Evolutionary conservation across 495 filamentous ascomycete genomes (phyloP), one percentile per base, ranked within the genome.

Genomic region (Aspergillus steynii): DNA sequence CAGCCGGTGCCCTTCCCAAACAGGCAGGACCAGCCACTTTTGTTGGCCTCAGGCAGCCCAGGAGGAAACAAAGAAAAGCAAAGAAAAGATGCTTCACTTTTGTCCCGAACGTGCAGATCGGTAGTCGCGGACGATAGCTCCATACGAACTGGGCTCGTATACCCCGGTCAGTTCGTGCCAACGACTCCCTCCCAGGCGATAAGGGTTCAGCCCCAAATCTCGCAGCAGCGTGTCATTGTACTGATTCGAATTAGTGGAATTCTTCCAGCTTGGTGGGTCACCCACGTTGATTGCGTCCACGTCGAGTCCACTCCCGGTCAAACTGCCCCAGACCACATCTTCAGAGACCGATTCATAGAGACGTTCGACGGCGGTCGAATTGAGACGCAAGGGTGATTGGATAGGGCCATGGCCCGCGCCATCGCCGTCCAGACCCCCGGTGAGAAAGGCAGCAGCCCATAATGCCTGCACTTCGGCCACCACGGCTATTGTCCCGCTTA

Each of bases 391-490:
- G 8, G 42, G 55, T 0, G 50, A 5, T 25, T 27, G 7, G 65
- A 51, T 48, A 14, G 25, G n/a, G 53, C 4, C 4, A 1, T 15
- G 25, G 60, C 25, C 3, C 37, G 27, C 6, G 10, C 3, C 14
- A 12, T 60, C 31, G 7, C 46, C 10, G 28, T 72, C 70, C 1
- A 73, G 60, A 5, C 56, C 64, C 2, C 65, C 71, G 0, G 64
- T 73, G 0, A 88, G 55, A 56, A 83, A 91, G 0, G 86, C 85
- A 45, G 77, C 77, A 15, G 87, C 81, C 90, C 88, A 93, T 6
- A 92, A 74, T 4, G 84, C 85, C 61, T 91, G 87, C 3, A 83
- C 71, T 60, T 91, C 86, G 0, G 87, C 83, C 3, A 84, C 77
- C 3, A 84, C 71, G 5, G 81, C 70, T 42, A 84, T 83, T 9